Base-by-base conservation (phyloP, 1,139 yeast species). In the Zhuliangozyma blackwelliae region DNA sequence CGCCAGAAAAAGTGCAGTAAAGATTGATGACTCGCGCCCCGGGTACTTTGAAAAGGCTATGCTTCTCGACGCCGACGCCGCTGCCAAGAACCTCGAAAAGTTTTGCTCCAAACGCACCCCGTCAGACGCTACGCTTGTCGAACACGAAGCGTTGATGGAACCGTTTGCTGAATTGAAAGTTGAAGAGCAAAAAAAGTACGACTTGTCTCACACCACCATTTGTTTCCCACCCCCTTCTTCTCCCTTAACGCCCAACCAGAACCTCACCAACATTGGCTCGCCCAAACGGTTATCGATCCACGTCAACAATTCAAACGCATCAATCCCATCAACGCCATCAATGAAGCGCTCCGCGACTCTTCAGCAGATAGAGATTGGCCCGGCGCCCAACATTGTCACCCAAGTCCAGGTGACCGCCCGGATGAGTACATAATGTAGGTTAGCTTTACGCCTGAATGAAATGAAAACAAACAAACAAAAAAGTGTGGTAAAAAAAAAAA, bases 1-100 rank as follows among this genome's bases (percentile, higher is more conserved):
- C 10, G 73, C 75, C 22, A 72, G 68, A 38, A 61, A 63, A 28
- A 77, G 74, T 40, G 54, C 54, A 16, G 54, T 78, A 43, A 68
- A 72, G 47, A 71, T 79, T 34, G 85, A 79, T 51, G 85, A 81
- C 38, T 75, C 82, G 8, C 58, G 72, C 40, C 85, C 86, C 0
- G 85, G 86, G 1, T 72, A 79, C 41, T 75, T 79, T 53, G 86
- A 79, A 55, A 68, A 76, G 34, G 74, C 82, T 12, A 50, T 75
- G 50, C 52, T 77, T 26, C 57, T 76, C 37, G 83, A 77, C 47
- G 61, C 70, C 3, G 77, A 73, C 40, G 60, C 64, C 8, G 74
- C 82, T 0, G 57, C 60, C 36, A 55, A 65, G 48, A 61, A 61
- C 33, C 61, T 75, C 40, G 70, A 70, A 39, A 68, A 64, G 32